These are phyloP conservation scores for Gnaphalium uliginosum DNA, from an alignment of 129 eudicot species.

Conservation along the genomic window DNA sequence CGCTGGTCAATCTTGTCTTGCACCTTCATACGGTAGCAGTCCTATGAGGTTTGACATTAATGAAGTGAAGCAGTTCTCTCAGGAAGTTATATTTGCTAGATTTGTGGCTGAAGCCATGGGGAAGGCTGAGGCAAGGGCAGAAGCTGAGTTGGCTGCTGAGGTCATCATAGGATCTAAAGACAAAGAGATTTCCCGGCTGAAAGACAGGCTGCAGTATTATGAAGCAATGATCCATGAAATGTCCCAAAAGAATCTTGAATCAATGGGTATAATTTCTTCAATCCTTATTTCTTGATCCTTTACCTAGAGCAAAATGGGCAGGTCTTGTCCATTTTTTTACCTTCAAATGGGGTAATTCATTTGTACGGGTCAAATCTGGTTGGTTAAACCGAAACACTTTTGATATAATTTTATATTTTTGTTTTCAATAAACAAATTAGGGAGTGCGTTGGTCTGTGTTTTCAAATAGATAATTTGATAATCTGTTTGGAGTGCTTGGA, in stretches of 20 bases:
- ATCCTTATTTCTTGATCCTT: background rate
- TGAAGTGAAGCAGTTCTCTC: slow-evolving; percentile 45
- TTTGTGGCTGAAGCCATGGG: slow-evolving; percentile 67
- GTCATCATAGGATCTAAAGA: slow-evolving; percentile 52
- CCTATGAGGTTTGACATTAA: slow-evolving; percentile 34
- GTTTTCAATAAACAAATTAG: too few species aligned
- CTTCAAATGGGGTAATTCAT: background rate
- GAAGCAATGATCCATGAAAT: slow-evolving; percentile 70
- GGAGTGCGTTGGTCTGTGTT: background rate
- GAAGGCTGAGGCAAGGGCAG: slow-evolving; percentile 55
- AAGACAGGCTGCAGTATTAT: slow-evolving; percentile 63
- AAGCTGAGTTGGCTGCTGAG: slow-evolving; percentile 62
- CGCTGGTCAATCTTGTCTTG: slow-evolving; percentile 38
- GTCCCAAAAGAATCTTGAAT: slow-evolving; percentile 70
- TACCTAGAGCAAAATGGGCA: background rate
- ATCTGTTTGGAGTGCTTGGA: background rate
- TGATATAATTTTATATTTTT: too few species aligned
- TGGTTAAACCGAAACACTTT: background rate
- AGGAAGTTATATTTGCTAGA: slow-evolving; percentile 52
- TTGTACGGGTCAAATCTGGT: background rate
- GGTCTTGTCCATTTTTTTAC: background rate
- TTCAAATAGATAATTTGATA: background rate
- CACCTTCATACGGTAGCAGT: slow-evolving; percentile 36
- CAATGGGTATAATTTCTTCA: slow-evolving; percentile 49
- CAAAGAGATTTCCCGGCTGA: slow-evolving; percentile 57